Percentiles rank a stretch among this genome's conserved stretches.
phyloP scores from a whole-genome alignment of 441 rosid species.

The Arabidopsis lyrata region DNA sequence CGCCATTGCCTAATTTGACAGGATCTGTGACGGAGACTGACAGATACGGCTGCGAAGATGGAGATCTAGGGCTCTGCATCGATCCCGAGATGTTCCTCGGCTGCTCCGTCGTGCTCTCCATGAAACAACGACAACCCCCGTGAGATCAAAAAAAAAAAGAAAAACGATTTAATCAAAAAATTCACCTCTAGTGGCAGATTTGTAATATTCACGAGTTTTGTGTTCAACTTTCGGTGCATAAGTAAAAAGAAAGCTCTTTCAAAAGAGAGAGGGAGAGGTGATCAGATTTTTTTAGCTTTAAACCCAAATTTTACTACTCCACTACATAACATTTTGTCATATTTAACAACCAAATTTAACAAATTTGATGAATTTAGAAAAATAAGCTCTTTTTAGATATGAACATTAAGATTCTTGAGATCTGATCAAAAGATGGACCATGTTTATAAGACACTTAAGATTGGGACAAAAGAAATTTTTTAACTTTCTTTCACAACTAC shows the following conservation, averaged over 20 bases:
- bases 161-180: conserved; percentile 14
- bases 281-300: conserved; percentile 6
- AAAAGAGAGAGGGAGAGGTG: neutral
- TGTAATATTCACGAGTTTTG: conserved; percentile 33
- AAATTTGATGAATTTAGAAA: neutral
- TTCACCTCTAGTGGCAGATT: conserved; percentile 30
- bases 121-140: conserved; percentile 21
- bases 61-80: conserved; percentile 90
- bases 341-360: neutral
- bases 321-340: neutral
- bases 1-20: conserved; percentile 97
- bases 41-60: conserved; percentile 70
- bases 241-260: conserved; percentile 14
- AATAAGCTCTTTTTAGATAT: neutral
- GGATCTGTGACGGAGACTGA: conserved; percentile 93
- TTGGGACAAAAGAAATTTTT: neutral
- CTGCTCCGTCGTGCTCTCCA: conserved; percentile 57
- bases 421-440: neutral
- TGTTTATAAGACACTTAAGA: neutral
- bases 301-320: conserved; percentile 19
- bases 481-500: too few relatives aligned
- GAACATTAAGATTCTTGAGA: neutral
- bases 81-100: conserved; percentile 65
- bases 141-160: conserved; percentile 10
- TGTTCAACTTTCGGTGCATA: conserved; percentile 25